Evolutionary conservation across 2,329 filamentous ascomycete genomes (phyloP).

Genomic region (Hypomyces perniciosus): DNA sequence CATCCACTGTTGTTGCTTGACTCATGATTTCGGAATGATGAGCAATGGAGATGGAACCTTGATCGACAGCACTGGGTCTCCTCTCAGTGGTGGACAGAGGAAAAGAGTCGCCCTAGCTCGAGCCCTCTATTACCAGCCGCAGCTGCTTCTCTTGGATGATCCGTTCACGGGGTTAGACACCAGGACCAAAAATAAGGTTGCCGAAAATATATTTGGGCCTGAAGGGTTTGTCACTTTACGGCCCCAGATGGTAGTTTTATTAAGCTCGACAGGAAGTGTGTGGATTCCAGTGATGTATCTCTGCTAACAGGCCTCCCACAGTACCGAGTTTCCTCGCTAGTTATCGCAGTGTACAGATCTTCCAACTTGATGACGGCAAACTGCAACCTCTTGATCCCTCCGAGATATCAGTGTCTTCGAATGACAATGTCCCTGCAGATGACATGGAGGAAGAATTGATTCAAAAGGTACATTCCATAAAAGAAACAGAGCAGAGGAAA

Average conservation of each 20-base stretch:
- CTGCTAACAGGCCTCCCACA: no score
- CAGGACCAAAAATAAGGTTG: neutral
- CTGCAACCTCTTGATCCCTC: no score
- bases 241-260: neutral
- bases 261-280: neutral
- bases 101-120: constrained; percentile 9
- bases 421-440: no score
- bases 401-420: no score
- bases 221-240: neutral
- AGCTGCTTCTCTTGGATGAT: constrained; percentile 8
- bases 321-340: no score
- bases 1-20: neutral
- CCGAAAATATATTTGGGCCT: neutral
- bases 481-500: no score
- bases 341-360: no score
- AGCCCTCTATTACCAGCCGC: constrained; percentile 2
- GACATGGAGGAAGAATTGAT: no score
- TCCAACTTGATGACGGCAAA: no score
- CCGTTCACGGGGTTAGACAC: constrained; percentile 13
- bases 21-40: no score
- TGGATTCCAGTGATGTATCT: no score
- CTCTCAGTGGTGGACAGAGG: constrained; percentile 8
- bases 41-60: neutral
- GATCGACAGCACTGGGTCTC: neutral
- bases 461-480: no score